Evolutionary conservation across 2,329 filamentous ascomycete species (phyloP), one percentile per base, ranked within the genome.

Genomic region (Venturia asperata): DNA sequence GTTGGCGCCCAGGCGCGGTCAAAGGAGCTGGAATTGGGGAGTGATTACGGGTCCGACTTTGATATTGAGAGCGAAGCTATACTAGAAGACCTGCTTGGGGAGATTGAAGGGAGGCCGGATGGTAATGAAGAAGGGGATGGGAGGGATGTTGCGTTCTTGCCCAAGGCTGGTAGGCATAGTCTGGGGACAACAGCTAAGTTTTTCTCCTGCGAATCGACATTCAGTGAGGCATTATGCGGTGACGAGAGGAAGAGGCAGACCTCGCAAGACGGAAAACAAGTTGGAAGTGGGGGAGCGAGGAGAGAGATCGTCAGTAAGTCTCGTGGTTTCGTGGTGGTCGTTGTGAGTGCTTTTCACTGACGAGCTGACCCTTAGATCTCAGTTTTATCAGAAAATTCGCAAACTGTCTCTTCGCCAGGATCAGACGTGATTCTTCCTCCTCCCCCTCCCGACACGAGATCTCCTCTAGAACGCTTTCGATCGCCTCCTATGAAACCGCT

Each of bases 401-500:
- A 19, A 2, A 19, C 1, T n/a, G 15, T 27, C 37, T 37, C 52
- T 11, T 37, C 30, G 27, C 9, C 30, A 5, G 30, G 27, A 37
- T 15, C 27, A 37, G 52, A 58, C 37, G 52, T 58, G 30, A 13
- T 27, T 58, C 27, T 27, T 58, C 52, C 30, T 34, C 30, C 30
- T 58, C 52, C 49, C 10, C 49, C 52, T 27, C 27, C 52, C 17
- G 63, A 56, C 21, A 47, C 27, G 24, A 39, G 52, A 42, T 42
- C 64, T 24, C 64, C 64, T 4, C 9, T 62, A 1, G 39, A 61
- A 47, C 55, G 64, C 27, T 62, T 62, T 42, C 64, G 64, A 49
- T 41, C 34, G 19, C 41, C 56, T 37, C 64, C 64, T 13, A 65
- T 27, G 34, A 64, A 64, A 58, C 39, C 64, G 0, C 82, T 97